Evolutionary conservation across 2,329 filamentous ascomycete genomes (phyloP).

Genomic region (Aspergillus sp.): DNA sequence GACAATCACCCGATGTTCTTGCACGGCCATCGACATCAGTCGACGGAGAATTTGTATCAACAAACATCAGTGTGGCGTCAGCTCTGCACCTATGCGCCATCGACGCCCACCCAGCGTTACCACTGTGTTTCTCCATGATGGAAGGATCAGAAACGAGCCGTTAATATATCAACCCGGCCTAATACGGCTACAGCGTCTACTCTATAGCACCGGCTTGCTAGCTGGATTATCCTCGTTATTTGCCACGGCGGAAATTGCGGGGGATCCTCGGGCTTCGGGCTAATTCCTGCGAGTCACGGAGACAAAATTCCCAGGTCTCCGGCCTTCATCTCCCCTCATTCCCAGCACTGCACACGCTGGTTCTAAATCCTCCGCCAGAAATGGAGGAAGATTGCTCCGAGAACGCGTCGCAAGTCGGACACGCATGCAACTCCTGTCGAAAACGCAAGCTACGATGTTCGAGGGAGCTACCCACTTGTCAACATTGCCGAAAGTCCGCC

Average conservation of each 20-base stretch:
- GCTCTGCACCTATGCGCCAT: too few species aligned
- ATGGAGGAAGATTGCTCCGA: background rate
- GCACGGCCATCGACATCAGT: too few species aligned
- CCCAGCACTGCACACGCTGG: background rate
- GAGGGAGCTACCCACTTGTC: constrained; percentile 32
- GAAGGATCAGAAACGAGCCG: too few species aligned
- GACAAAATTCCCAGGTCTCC: background rate
- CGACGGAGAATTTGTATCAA: too few species aligned
- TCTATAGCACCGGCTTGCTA: too few species aligned
- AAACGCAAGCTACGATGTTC: constrained; percentile 35
- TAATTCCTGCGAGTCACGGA: background rate
- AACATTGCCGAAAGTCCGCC: constrained; percentile 23
- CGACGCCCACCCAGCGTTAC: too few species aligned
- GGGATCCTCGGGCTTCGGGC: background rate
- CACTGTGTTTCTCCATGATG: too few species aligned
- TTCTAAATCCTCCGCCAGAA: background rate
- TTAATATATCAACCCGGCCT: too few species aligned
- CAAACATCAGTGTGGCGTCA: too few species aligned
- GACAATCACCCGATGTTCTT: too few species aligned
- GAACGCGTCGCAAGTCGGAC: background rate
- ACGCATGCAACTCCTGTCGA: constrained; percentile 33
- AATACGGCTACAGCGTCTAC: too few species aligned
- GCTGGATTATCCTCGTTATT: too few species aligned
- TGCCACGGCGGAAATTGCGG: background rate
- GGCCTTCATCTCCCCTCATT: background rate